Conservation (phyloP, 495 filamentous ascomycete genomes). For the Neurospora sp. region DNA sequence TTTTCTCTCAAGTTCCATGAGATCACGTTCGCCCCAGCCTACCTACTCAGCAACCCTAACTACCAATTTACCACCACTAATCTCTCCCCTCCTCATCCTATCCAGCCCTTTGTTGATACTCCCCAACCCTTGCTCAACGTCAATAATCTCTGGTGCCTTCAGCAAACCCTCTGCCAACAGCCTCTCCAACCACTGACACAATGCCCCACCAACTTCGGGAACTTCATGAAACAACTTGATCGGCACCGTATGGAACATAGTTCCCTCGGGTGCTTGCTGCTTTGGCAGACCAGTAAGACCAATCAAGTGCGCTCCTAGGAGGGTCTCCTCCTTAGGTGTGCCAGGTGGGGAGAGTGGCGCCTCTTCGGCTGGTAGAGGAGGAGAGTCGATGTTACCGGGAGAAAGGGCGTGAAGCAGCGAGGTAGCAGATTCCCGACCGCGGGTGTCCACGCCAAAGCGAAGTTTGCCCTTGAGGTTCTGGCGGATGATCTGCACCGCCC, state of each 20-base stretch:
- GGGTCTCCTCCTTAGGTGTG: constrained; percentile 14
- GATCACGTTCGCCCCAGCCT: not conserved
- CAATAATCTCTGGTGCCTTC: constrained; percentile 47
- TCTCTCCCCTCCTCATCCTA: constrained; percentile 43
- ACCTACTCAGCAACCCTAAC: constrained; percentile 20
- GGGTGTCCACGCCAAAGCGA: constrained; percentile 53
- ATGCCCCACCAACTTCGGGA: constrained; percentile 41
- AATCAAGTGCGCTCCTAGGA: constrained; percentile 42
- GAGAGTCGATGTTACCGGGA: constrained; percentile 7
- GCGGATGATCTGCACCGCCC: constrained; percentile 51
- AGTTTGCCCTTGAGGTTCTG: constrained; percentile 42
- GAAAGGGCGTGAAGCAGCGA: constrained; percentile 37
- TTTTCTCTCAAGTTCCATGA: no score
- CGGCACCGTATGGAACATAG: constrained; percentile 45
- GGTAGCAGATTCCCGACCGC: constrained; percentile 47
- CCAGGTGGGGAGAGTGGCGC: constrained; percentile 13
- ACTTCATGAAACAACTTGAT: constrained; percentile 61
- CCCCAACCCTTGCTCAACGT: constrained; percentile 46
- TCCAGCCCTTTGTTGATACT: constrained; percentile 56
- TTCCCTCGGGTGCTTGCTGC: constrained; percentile 31
- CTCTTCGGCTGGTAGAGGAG: not conserved
- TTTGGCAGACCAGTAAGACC: constrained; percentile 55
- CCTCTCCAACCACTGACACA: constrained; percentile 51
- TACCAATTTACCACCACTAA: constrained; percentile 50
- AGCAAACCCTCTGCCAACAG: constrained; percentile 40